These are phyloP conservation scores for Amphibolis antarctica DNA, from an alignment of 106 monocot genomes.

Conservation along the genomic window DNA sequence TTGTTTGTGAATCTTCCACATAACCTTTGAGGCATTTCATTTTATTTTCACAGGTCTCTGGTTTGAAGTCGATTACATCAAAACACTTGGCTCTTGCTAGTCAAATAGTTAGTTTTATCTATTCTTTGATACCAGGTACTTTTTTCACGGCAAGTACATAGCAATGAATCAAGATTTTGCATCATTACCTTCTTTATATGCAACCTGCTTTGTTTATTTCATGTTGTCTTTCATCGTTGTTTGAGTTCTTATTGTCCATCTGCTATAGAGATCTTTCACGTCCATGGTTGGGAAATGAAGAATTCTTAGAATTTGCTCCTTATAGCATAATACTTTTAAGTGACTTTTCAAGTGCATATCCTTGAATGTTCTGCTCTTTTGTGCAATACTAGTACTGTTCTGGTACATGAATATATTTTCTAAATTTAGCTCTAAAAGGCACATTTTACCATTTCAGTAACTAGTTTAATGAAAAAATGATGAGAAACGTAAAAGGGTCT, in stretches of 20 bases:
- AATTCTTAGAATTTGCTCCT: background rate
- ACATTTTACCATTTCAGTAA: background rate
- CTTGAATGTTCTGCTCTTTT: background rate
- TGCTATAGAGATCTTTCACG: background rate
- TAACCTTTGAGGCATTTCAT: too few species aligned
- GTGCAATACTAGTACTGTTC: constrained; percentile 1
- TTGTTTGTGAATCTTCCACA: background rate
- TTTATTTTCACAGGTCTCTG: constrained; percentile 56
- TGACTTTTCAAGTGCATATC: background rate
- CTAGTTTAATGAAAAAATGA: background rate
- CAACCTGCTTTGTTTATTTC: background rate
- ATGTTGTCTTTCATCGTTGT: background rate
- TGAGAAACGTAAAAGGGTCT: background rate
- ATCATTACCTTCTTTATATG: background rate
- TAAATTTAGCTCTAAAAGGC: background rate
- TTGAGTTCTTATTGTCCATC: background rate
- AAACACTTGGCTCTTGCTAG: constrained; percentile 97
- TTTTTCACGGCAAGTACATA: background rate
- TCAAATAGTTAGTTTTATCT: constrained; percentile 91
- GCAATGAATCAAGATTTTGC: background rate
- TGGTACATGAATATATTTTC: too few species aligned
- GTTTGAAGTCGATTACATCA: constrained; percentile 93
- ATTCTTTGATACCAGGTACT: constrained; percentile 83
- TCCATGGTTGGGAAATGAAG: background rate
- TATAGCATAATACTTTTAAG: background rate